Evolutionary conservation across 306 rosid genomes (phyloP), one percentile per base, ranked within the genome.

Genomic region (Cucumis sativus): DNA sequence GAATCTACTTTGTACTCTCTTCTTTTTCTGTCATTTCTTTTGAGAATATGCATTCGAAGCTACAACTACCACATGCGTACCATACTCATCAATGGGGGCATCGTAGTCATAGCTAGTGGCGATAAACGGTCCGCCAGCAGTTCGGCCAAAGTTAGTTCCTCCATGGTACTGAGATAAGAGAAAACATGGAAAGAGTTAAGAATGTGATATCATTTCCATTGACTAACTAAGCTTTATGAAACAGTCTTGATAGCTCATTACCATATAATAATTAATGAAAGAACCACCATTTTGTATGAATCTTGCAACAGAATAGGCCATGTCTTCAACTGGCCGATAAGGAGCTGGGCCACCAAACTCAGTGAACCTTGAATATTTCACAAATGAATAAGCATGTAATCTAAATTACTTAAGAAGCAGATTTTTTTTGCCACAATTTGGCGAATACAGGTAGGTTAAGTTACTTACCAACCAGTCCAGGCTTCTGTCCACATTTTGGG

Each of bases 401-500:
- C 10, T 65, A 5, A 65, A 65, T 37, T 15, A 25, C 69, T 63
- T 4, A 63, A 63, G 37, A 33, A 33, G 37, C 37, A 33, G 37
- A 33, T 14, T 43, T 43, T 43, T 9, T 43, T 13, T 1, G 45
- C 0, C 5, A 7, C 21, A 63, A 33, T 63, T 63, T 14, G 43
- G 43, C 1, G 9, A 6, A 33, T 65, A 5, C 25, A 37, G 49
- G 57, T 6, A 4, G 72, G 51, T 8, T 37, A 65, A 30, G 72
- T 65, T 20, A 84, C 86, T 79, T 81, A 94, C 99, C 99, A 96
- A 62, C 97, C 89, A 82, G 89, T 88, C 99, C 99, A 95, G 60
- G 81, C 86, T 80, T 95, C 99, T 3, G 99, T 96, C 97, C 97
- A 96, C 89, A 96, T 87, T 82, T 92, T 96, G 68, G 99, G 99